phyloP scores from a whole-genome alignment of 1,284 basidiomycete genomes.

The Leucoagaricus sp. region DNA sequence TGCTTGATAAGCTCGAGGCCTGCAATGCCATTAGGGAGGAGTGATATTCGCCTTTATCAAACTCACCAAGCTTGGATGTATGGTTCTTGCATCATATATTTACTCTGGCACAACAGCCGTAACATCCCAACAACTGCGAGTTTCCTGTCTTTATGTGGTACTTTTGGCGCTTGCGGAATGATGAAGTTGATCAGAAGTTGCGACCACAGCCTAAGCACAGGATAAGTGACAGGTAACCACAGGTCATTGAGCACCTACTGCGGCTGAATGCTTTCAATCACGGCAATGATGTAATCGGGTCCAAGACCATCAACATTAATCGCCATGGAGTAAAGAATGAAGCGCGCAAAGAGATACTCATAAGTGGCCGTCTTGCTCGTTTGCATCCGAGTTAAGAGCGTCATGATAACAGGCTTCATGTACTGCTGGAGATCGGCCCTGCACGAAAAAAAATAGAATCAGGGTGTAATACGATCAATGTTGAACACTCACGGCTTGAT shows the following conservation, averaged over 20 bases:
- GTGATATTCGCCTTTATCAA: not conserved
- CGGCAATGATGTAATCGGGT: slow-evolving; percentile 78
- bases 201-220: slow-evolving; percentile 70
- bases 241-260: slow-evolving; percentile 46
- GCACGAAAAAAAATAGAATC: slow-evolving; percentile 2
- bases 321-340: slow-evolving; percentile 77
- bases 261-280: slow-evolving; percentile 85
- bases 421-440: slow-evolving; percentile 74
- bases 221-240: slow-evolving; percentile 12
- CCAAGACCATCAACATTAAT: slow-evolving; percentile 72
- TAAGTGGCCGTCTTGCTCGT: slow-evolving; percentile 90
- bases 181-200: slow-evolving; percentile 84
- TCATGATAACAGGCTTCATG: slow-evolving; percentile 79
- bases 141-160: slow-evolving; percentile 82
- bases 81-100: slow-evolving; percentile 65
- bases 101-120: slow-evolving; percentile 76
- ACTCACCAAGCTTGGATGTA: slow-evolving; percentile 71
- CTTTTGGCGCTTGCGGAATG: slow-evolving; percentile 80
- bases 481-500: slow-evolving; percentile 67
- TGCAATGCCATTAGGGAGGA: slow-evolving; percentile 27
- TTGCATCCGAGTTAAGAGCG: slow-evolving; percentile 85
- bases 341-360: slow-evolving; percentile 81
- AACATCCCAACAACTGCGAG: slow-evolving; percentile 84
- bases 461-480: not conserved
- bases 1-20: slow-evolving; percentile 70